Conservation (phyloP, 805 yeast species). For the Tanozyma kutaoensis region DNA sequence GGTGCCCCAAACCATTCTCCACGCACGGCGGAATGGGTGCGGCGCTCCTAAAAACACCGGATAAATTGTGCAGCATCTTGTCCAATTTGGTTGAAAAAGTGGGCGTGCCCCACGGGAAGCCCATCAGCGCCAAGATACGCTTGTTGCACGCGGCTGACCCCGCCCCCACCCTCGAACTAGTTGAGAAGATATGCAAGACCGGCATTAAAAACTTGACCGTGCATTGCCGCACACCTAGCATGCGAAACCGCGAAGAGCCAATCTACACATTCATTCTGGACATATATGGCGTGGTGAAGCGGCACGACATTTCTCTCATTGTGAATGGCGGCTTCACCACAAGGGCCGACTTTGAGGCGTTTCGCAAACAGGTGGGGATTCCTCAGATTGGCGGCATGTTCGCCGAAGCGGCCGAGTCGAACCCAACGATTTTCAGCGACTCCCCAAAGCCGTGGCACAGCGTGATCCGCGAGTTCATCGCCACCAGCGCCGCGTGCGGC, state of each 20-base stretch:
- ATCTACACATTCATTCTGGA: conserved; percentile 54
- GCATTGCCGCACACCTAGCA: conserved; percentile 80
- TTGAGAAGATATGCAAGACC: conserved; percentile 39
- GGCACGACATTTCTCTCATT: conserved; percentile 53
- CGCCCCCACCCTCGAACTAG: conserved; percentile 41
- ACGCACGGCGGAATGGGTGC: conserved; percentile 98
- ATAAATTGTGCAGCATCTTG: conserved; percentile 57
- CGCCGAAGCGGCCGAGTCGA: conserved; percentile 80
- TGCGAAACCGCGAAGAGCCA: conserved; percentile 82
- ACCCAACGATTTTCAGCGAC: conserved; percentile 60
- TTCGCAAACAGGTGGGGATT: conserved; percentile 41
- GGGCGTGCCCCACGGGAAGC: conserved; percentile 63
- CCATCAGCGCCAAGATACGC: conserved; percentile 86
- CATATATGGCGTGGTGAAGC: conserved; percentile 48
- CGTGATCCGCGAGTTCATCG: conserved; percentile 41
- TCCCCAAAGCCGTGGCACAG: conserved; percentile 39
- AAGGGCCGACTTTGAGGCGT: conserved; percentile 35
- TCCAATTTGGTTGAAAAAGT: conserved; percentile 59
- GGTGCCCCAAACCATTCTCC: conserved; percentile 95
- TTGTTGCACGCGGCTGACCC: conserved; percentile 48
- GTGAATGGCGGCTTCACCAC: conserved; percentile 69
- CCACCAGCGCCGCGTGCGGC: conserved; percentile 39
- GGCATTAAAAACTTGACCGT: conserved; percentile 81
- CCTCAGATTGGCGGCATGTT: conserved; percentile 78
- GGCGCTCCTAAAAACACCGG: conserved; percentile 76